A percentile compares a stretch with the other conserved stretches of the same genome.
Conservation (phyloP, 139 green algal genomes). For the Picochlorum sp. region DNA sequence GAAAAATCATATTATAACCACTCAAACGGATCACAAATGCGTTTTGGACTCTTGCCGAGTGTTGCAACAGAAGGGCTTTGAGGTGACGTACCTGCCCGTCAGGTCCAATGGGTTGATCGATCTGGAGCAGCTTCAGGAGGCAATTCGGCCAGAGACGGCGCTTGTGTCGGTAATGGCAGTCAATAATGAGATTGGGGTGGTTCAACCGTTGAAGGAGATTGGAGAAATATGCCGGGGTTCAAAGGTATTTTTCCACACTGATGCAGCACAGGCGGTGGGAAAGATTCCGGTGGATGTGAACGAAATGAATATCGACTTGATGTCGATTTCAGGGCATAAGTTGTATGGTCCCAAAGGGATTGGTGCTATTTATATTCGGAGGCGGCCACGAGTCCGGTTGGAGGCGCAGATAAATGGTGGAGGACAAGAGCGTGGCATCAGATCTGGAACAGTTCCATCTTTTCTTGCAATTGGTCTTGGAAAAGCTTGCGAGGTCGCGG, state of each 20-base stretch:
- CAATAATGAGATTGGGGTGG: slow-evolving; percentile 97
- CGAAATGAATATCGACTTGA: slow-evolving; percentile 76
- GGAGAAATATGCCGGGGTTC: slow-evolving; percentile 63
- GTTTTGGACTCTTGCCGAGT: slow-evolving; percentile 91
- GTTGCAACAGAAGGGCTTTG: slow-evolving; percentile 81
- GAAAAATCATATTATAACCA: slow-evolving; percentile 95
- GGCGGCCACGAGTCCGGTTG: slow-evolving; percentile 84
- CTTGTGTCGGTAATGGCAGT: slow-evolving; percentile 86
- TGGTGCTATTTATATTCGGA: slow-evolving; percentile 91
- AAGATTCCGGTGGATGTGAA: slow-evolving; percentile 93
- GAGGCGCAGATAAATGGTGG: slow-evolving; percentile 91
- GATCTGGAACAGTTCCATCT: slow-evolving; percentile 72
- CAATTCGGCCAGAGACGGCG: slow-evolving; percentile 78
- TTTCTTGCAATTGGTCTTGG: slow-evolving; percentile 85
- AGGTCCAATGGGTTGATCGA: slow-evolving; percentile 73
- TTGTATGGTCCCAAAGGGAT: slow-evolving; percentile 97
- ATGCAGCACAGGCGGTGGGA: slow-evolving; percentile 81
- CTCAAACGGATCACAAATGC: slow-evolving; percentile 82
- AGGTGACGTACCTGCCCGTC: slow-evolving; percentile 95
- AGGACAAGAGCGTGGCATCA: slow-evolving; percentile 89
- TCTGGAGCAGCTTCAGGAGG: slow-evolving; percentile 58
- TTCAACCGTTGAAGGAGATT: slow-evolving; percentile 89
- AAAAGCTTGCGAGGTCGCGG: slow-evolving; percentile 68
- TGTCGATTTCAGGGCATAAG: slow-evolving; percentile 95
- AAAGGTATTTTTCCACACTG: slow-evolving; percentile 94